Conservation (phyloP, 2,329 filamentous ascomycete species). For the Aschersonia sp. region DNA sequence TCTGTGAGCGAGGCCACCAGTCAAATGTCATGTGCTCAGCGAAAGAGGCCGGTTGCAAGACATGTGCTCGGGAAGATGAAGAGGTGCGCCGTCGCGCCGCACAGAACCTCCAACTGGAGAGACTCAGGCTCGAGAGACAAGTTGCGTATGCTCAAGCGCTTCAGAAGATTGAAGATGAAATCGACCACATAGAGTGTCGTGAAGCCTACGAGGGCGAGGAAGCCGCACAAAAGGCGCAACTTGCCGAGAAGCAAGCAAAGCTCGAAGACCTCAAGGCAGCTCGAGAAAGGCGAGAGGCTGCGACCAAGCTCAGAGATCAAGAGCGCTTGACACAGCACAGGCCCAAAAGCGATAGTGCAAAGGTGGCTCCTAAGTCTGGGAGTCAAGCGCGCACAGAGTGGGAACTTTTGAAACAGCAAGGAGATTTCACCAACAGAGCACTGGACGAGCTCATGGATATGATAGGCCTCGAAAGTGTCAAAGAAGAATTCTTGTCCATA, state of each 20-base stretch:
- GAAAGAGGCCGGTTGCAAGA: constrained; percentile 21
- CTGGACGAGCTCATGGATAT: constrained; percentile 54
- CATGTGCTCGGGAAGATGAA: constrained; percentile 36
- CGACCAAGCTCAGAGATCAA: too few relatives aligned
- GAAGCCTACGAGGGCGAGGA: constrained; percentile 28
- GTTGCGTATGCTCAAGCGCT: constrained; percentile 28
- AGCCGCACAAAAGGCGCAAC: constrained; percentile 23
- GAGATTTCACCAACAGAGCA: constrained; percentile 32
- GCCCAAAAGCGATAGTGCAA: too few relatives aligned
- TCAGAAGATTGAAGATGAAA: constrained; percentile 35
- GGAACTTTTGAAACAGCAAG: constrained; percentile 40
- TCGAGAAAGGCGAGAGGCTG: neutral
- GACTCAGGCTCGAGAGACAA: constrained; percentile 27
- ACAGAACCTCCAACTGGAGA: constrained; percentile 36
- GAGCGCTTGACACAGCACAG: too few relatives aligned
- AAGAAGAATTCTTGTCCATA: constrained; percentile 44
- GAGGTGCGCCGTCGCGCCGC: constrained; percentile 25
- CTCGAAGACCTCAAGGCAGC: constrained; percentile 21
- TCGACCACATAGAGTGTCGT: constrained; percentile 29
- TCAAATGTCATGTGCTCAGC: constrained; percentile 7
- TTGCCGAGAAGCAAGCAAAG: constrained; percentile 31
- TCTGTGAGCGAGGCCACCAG: constrained; percentile 36
- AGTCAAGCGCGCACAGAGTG: constrained; percentile 34
- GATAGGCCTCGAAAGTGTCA: constrained; percentile 58
- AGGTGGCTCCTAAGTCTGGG: neutral